A percentile compares a stretch with the other conserved stretches of the same genome.
Evolutionary conservation across 495 filamentous ascomycete species (phyloP).

Genomic region (Lasiosphaeria miniovina): DNA sequence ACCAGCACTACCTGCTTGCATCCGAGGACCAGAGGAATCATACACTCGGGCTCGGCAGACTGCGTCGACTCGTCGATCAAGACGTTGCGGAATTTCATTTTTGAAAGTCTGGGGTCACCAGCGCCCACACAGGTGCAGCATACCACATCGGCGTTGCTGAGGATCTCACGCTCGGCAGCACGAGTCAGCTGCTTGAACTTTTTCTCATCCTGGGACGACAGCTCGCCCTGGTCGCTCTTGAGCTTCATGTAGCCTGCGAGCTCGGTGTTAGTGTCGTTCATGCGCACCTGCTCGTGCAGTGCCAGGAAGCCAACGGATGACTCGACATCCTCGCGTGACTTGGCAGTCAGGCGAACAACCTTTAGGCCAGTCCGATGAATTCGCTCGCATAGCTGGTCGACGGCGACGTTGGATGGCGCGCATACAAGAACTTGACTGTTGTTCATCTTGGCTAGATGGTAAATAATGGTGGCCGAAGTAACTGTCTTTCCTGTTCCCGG

Average conservation of each 20-base stretch:
- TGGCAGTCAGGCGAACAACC: slow-evolving; percentile 96
- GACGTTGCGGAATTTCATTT: slow-evolving; percentile 97
- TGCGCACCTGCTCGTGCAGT: slow-evolving; percentile 92
- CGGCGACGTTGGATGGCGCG: slow-evolving; percentile 96
- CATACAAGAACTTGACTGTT: slow-evolving; percentile 94
- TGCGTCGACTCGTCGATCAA: slow-evolving; percentile 98
- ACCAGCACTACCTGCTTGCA: slow-evolving; percentile 99
- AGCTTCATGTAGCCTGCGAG: slow-evolving; percentile 86
- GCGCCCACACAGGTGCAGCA: slow-evolving; percentile 99
- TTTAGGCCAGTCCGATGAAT: slow-evolving; percentile 94
- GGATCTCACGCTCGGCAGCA: slow-evolving; percentile 89
- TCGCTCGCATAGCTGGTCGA: slow-evolving; percentile 97
- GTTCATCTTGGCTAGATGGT: slow-evolving; percentile 93
- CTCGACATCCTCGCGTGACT: slow-evolving; percentile 97
- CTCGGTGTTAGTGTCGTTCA: slow-evolving; percentile 95
- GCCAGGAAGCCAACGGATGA: slow-evolving; percentile 93
- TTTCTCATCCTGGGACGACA: slow-evolving; percentile 97
- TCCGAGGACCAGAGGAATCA: slow-evolving; percentile 96
- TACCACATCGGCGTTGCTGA: slow-evolving; percentile 95
- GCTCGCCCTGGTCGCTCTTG: slow-evolving; percentile 85
- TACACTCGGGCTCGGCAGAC: slow-evolving; percentile 98
- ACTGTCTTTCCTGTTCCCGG: slow-evolving; percentile 98
- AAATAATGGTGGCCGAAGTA: slow-evolving; percentile 98
- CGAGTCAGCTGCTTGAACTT: slow-evolving; percentile 94
- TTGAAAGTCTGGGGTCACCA: slow-evolving; percentile 89